Evolutionary conservation across 169 alveolate species (phyloP), one percentile per base, ranked within the genome.

Genomic region (Plasmodium inui): DNA sequence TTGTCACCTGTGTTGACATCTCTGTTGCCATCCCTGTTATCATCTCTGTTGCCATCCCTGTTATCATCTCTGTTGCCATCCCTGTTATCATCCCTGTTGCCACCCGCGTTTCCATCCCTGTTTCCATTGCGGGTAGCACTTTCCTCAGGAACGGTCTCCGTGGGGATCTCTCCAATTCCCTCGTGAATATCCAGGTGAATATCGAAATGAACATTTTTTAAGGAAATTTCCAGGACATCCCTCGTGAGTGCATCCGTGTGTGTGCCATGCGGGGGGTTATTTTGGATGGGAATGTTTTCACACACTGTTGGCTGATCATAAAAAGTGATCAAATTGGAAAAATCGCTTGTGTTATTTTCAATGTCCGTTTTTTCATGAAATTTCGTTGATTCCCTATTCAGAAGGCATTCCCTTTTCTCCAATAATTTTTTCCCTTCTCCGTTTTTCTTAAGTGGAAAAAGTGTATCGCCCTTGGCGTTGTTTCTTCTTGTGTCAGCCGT

Each of bases 181-280:
- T 50, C 32, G 34, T 78, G 76, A 22, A 61, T 34, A 70, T 89
- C 94, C 50, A 89, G 80, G 72, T 79, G 83, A 39, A 89, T 80
- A 70, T 89, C 94, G 72, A 89, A 89, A 80, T 79, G 72, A 30
- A 79, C 22, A 89, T 89, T 89, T 30, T 86, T 55, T 86, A 86
- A n/a, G 28, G 37, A 71, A 39, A 5, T 22, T 3, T 84, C 92
- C 50, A 7, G 32, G 32, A 14, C 32, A 44, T 84, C 83, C 30
- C 46, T 73, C 34, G 7, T 70, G 41, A 26, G 76, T 30, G 22
- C n/a, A 46, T 71, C 76, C 37, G 32, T 41, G 37, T 71, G 53
- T 32, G 88, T 19, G 26, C 76, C 34, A 84, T 71, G 26, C 8
- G 8, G 14, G 70, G 30, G 5, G n/a, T 70, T 44, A n/a, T 22